Evolutionary conservation across 2,329 filamentous ascomycete genomes (phyloP), one percentile per base, ranked within the genome.

Genomic region (Colletotrichum musicola): DNA sequence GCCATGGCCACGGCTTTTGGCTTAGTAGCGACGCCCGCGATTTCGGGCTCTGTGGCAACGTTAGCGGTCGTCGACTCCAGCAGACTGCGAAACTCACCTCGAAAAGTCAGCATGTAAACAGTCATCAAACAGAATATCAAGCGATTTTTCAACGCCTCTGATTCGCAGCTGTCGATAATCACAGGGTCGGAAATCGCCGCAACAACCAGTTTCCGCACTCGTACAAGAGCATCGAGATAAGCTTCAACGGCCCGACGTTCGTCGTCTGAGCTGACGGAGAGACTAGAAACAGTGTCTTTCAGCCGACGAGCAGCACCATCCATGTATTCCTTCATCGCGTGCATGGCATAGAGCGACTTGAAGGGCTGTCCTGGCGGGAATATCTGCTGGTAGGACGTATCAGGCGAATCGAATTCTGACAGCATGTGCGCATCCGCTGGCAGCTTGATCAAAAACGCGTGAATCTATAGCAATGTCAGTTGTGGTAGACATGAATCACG

Each of bases 291-390:
- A 20, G 38, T 42, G n/a, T 69, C 67, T 22, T 58, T 69, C 57
- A 69, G 73, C 73, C 74, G 80, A 75, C 81, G 81, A 70, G 79
- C 72, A 9, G 74, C 79, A 27, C 55, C 42, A 27, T 83, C 80
- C 46, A 94, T 83, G 75, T 90, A 91, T 62, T 89, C 85, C 22
- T 84, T 81, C 46, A 97, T 82, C 1, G 90, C 88, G 74, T 91
- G 86, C 1, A 94, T 80, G 3, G 91, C 91, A 76, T 95, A 97
- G 0, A 94, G 83, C 2, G 89, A 89, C 73, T 91, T 92, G 82
- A 90, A 94, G 2, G 91, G 91, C 67, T 92, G 89, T 0, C 87
- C 85, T 1, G 87, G 78, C 6, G 92, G 90, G 69, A 96, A 94
- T 1, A 94, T 81, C 12, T 91, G 85, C 12, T 81, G 78, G 68